Percentiles rank a stretch among this genome's conserved stretches.
Evolutionary conservation across 305 asterid genomes (phyloP).

Genomic region (Fraxinus angustifolia): DNA sequence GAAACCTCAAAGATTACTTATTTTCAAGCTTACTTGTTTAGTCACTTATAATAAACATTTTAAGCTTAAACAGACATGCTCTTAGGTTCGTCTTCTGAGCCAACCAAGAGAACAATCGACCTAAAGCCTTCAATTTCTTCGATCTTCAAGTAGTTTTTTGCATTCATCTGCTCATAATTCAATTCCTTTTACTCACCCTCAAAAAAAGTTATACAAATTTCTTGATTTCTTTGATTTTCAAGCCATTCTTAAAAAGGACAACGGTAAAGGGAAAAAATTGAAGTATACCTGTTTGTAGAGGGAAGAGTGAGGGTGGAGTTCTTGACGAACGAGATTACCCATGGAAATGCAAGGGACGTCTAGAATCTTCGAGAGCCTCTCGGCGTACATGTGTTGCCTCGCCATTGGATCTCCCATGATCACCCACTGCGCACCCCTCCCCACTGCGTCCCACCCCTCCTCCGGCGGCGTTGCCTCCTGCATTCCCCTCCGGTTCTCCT

Average conservation of each 20-base stretch:
- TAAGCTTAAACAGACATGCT: neutral
- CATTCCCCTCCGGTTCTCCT: slow-evolving; percentile 19
- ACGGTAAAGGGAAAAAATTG: neutral
- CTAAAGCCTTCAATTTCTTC: neutral
- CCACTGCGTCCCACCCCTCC: slow-evolving; percentile 42
- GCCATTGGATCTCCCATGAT: slow-evolving; percentile 80
- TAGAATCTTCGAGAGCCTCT: slow-evolving; percentile 66
- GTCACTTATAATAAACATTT: neutral
- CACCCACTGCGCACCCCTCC: slow-evolving; percentile 84
- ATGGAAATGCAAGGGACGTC: slow-evolving; percentile 79
- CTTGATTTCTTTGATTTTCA: neutral
- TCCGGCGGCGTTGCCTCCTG: slow-evolving; percentile 34
- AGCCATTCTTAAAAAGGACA: neutral
- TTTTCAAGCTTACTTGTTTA: neutral
- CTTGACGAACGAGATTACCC: slow-evolving; percentile 85
- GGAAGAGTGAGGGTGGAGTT: slow-evolving; percentile 67
- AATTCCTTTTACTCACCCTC: neutral
- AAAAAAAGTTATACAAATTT: no score
- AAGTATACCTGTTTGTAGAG: slow-evolving; percentile 53
- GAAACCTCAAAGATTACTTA: neutral
- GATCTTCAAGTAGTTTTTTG: neutral
- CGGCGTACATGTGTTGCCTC: slow-evolving; percentile 69
- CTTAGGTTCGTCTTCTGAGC: neutral
- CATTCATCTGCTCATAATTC: neutral
- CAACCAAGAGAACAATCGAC: neutral